Evolutionary conservation across 371 early-diverging fungal genomes (phyloP), one percentile per base, ranked within the genome.

Genomic region (Basidiobolus meristosporus): DNA sequence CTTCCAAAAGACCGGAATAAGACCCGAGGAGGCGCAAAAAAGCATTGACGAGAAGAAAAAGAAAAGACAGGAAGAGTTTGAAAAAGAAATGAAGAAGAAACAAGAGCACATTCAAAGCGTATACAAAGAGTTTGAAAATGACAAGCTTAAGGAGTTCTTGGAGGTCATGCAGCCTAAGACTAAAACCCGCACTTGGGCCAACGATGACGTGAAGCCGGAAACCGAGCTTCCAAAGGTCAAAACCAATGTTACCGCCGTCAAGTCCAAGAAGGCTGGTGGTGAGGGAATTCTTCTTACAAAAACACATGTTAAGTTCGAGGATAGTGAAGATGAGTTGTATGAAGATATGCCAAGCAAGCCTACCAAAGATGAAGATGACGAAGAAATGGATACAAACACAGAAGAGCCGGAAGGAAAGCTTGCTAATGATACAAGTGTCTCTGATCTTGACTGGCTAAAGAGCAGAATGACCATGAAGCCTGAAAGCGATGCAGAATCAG

Each of bases 131-230:
- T 57, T 60, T 6, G 41, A 74, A 14, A 82, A 89, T 52, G 73
- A 78, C 10, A 77, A 83, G 46, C 63, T 96, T 40, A 63, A 71
- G 33, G 92, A 92, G 54, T 96, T 78, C 55, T 52, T 92, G 53
- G 76, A 85, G 48, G 86, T 89, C 21, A 87, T 91, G 90, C 60
- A 78, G 26, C 75, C 82, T 2, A 68, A 90, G 30, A 65, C 81
- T 0, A 68, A 68, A 40, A 64, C 73, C 42, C 70, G 77, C 46
- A 86, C 89, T 1, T 95, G 96, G 96, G 76, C 80, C 3, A 92
- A 95, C 56, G 93, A 95, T 40, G 90, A 89, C 44, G 57, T 58
- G 2, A 57, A 56, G 0, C 50, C 53, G 12, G 34, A 54, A 44
- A 47, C 47, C 30, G 40, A 23, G 19, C 33, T 28, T 4, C 49